Conservation (phyloP, 2,329 filamentous ascomycete species). For the Trichophyton rubrum region DNA sequence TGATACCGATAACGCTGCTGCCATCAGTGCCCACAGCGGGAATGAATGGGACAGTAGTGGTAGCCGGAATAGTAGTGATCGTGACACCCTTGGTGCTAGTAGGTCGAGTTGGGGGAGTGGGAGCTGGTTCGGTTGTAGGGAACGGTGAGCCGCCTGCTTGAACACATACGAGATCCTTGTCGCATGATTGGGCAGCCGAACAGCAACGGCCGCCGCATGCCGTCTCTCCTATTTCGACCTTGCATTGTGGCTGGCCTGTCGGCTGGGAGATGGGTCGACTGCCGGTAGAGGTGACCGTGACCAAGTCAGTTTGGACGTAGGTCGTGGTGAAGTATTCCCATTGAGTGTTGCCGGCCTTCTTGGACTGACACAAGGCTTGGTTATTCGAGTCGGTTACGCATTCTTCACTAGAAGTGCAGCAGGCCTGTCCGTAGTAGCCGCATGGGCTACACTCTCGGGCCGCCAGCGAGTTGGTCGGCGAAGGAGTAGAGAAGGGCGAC, state of each 20-base stretch:
- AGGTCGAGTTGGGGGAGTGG: slow-evolving; percentile 31
- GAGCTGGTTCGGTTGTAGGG: slow-evolving; percentile 23
- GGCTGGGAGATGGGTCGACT: slow-evolving; percentile 30
- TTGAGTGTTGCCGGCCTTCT: slow-evolving; percentile 24
- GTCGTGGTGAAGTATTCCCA: slow-evolving; percentile 49
- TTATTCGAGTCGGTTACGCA: slow-evolving; percentile 40
- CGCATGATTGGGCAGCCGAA: slow-evolving; percentile 32
- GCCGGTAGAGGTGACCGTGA: slow-evolving; percentile 43
- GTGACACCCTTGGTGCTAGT: slow-evolving; percentile 37
- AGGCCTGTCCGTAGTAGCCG: slow-evolving; percentile 41
- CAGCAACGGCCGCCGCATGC: slow-evolving; percentile 36
- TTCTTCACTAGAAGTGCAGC: slow-evolving; percentile 34
- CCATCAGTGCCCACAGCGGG: slow-evolving; percentile 35
- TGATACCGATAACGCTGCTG: slow-evolving; percentile 24
- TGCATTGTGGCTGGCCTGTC: slow-evolving; percentile 31
- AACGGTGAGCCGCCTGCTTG: slow-evolving; percentile 29
- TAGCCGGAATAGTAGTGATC: slow-evolving; percentile 25
- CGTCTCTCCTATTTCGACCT: slow-evolving; percentile 33
- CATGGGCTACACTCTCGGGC: slow-evolving; percentile 37
- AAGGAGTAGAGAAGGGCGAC: slow-evolving; percentile 18
- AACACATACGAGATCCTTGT: slow-evolving; percentile 27
- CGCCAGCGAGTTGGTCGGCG: slow-evolving; percentile 14
- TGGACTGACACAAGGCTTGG: slow-evolving; percentile 37
- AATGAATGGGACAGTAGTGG: slow-evolving; percentile 35
- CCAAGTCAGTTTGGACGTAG: slow-evolving; percentile 41